phyloP scores from a whole-genome alignment of 2,329 filamentous ascomycete genomes.

The Aspergillus novoparasiticus region DNA sequence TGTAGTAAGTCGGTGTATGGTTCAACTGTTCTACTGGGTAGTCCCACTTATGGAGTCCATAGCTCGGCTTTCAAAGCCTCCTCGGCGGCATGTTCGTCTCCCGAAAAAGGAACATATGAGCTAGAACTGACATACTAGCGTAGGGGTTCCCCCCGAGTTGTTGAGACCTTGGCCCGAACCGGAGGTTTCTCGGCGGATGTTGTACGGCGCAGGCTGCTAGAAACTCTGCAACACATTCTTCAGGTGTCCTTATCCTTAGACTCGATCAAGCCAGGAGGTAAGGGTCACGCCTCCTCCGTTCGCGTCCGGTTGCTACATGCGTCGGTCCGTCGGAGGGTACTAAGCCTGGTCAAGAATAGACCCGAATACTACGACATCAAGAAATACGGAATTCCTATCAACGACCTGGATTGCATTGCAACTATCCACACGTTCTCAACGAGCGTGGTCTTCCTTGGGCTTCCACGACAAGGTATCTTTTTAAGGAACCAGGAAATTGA shows the following conservation, averaged over 20 bases:
- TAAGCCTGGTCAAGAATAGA: constrained; percentile 57
- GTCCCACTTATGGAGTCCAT: constrained; percentile 1
- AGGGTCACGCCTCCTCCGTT: constrained; percentile 65
- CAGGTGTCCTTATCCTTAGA: constrained; percentile 68
- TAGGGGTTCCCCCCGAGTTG: constrained; percentile 68
- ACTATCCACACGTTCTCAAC: constrained; percentile 73
- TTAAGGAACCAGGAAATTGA: constrained; percentile 62
- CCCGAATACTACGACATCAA: constrained; percentile 65
- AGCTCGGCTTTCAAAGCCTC: constrained; percentile 37
- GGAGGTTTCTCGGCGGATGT: constrained; percentile 72
- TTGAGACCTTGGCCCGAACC: constrained; percentile 73
- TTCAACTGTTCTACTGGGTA: not conserved
- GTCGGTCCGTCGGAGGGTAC: constrained; percentile 65
- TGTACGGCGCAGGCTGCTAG: constrained; percentile 66
- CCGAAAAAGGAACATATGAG: not conserved
- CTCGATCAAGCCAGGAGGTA: constrained; percentile 68
- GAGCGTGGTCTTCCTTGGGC: constrained; percentile 66
- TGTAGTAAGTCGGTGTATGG: constrained; percentile 33
- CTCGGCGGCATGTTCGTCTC: constrained; percentile 31
- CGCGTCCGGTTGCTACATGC: constrained; percentile 71
- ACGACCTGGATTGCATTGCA: constrained; percentile 72
- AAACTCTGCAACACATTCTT: constrained; percentile 76
- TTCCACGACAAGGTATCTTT: constrained; percentile 73
- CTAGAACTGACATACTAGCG: constrained; percentile 8
- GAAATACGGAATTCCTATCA: constrained; percentile 68